Conservation (phyloP, 75 land plant genomes). For the Pinus tabuliformis region DNA sequence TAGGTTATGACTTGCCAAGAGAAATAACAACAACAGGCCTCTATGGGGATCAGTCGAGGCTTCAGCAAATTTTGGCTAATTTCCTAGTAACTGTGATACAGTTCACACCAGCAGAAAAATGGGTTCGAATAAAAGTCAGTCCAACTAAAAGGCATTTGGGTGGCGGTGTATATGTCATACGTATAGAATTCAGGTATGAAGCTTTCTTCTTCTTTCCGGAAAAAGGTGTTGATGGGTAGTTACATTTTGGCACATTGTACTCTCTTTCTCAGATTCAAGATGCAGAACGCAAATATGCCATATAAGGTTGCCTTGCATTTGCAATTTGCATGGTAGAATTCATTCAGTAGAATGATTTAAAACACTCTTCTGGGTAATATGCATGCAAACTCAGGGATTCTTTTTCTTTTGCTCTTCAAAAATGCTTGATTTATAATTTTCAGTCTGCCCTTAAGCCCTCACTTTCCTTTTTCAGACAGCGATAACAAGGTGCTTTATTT, state of each 20-base stretch:
- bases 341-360: neutral
- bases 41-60: conserved; percentile 57
- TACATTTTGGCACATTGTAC: neutral
- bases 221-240: neutral
- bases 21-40: conserved; percentile 22
- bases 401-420: too few species aligned
- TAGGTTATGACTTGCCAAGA: conserved; percentile 24
- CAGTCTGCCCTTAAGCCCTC: neutral
- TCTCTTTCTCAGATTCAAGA: neutral
- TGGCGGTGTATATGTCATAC: conserved; percentile 44
- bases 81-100: conserved; percentile 46
- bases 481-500: neutral
- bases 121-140: conserved; percentile 28
- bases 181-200: conserved; percentile 60
- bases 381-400: too few species aligned
- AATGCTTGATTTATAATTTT: neutral
- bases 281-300: neutral
- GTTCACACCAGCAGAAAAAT: conserved; percentile 43
- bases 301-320: neutral
- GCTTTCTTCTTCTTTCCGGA: neutral
- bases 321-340: neutral
- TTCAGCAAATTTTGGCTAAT: conserved; percentile 59
- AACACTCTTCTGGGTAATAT: neutral
- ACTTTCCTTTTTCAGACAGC: neutral
- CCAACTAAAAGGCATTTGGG: conserved; percentile 45